A percentile compares a stretch with the other conserved stretches of the same genome.
Evolutionary conservation across 2,329 filamentous ascomycete genomes (phyloP).

Genomic region (Fusarium guadeloupense): DNA sequence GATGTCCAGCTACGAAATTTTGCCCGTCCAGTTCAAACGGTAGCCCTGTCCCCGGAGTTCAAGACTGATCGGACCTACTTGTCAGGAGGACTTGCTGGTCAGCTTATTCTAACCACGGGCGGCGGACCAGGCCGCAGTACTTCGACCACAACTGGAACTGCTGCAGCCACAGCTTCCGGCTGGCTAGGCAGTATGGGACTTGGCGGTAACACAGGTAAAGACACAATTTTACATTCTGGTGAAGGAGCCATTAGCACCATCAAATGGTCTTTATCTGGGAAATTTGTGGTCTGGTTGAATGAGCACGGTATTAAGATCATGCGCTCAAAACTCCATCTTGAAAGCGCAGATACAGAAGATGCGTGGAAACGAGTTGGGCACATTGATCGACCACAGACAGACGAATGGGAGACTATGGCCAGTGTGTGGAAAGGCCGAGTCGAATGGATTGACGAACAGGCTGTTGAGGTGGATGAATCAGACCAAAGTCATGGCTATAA

Average conservation of each 20-base stretch:
- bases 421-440: conserved; percentile 91
- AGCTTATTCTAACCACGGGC: conserved; percentile 85
- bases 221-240: conserved; percentile 87
- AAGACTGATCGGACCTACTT: conserved; percentile 89
- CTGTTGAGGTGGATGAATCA: conserved; percentile 75
- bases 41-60: conserved; percentile 94
- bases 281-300: conserved; percentile 94
- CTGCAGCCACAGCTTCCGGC: conserved; percentile 82
- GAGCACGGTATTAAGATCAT: conserved; percentile 98
- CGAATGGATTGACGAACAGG: conserved; percentile 91
- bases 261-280: conserved; percentile 93
- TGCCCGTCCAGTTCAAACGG: conserved; percentile 88
- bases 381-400: conserved; percentile 85
- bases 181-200: conserved; percentile 93
- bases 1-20: conserved; percentile 95
- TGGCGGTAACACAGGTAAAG: conserved; percentile 79
- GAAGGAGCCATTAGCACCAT: conserved; percentile 92
- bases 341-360: conserved; percentile 77
- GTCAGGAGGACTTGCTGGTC: conserved; percentile 88
- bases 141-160: conserved; percentile 85
- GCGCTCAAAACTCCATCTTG: conserved; percentile 85
- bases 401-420: conserved; percentile 95
- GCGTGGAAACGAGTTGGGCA: conserved; percentile 97
- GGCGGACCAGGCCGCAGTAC: conserved; percentile 83
- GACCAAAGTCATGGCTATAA: conserved; percentile 53